Evolutionary conservation across 192 early-diverging fungal genomes (phyloP).

Genomic region (Coemansia guatemalensis): DNA sequence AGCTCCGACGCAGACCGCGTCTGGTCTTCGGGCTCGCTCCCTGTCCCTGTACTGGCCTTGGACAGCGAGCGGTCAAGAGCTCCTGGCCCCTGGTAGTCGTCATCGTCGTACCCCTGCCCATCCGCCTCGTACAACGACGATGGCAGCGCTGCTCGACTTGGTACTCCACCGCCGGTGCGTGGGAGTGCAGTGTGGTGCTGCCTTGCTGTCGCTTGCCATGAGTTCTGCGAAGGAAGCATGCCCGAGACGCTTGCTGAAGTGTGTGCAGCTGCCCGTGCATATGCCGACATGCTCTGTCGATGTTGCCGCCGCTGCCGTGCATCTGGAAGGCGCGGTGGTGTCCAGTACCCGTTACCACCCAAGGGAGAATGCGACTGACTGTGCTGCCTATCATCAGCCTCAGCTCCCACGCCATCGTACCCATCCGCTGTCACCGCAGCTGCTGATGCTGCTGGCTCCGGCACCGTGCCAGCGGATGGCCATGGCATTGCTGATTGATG

Average conservation of each 20-base stretch:
- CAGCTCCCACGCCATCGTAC: no score
- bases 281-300: slow-evolving; percentile 35
- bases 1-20: slow-evolving; percentile 34
- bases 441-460: no score
- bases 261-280: slow-evolving; percentile 11
- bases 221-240: neutral
- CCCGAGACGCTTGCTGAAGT: neutral
- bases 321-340: slow-evolving; percentile 31
- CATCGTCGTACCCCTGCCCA: slow-evolving; percentile 1
- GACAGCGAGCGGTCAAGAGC: slow-evolving; percentile 14
- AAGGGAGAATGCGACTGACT: no score
- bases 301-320: slow-evolving; percentile 42
- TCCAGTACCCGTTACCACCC: slow-evolving; percentile 26
- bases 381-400: no score
- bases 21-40: slow-evolving; percentile 35
- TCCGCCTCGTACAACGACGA: neutral
- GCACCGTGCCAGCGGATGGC: neutral
- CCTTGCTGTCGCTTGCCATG: neutral
- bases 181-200: neutral
- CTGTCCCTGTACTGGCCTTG: slow-evolving; percentile 10
- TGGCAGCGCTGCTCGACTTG: neutral
- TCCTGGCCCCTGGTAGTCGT: slow-evolving; percentile 8
- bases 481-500: slow-evolving; percentile 7
- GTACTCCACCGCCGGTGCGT: no score
- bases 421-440: no score